phyloP scores from a whole-genome alignment of 306 rosid species.

The Lithocarpus polystachyus region DNA sequence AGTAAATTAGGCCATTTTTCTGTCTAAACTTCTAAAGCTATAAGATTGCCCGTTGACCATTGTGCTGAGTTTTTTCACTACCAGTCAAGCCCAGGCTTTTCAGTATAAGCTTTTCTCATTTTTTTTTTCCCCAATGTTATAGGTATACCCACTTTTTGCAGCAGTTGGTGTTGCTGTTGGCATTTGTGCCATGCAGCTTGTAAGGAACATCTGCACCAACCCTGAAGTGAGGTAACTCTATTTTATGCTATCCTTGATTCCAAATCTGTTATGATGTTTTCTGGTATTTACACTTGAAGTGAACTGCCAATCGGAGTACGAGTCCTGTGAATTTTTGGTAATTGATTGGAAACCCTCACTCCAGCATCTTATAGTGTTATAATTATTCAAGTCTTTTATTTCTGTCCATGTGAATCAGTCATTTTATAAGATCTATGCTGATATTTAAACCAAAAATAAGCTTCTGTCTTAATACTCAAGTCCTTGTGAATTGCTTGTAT shows the following conservation, averaged over 20 bases:
- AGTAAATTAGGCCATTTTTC: no score
- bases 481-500: no score
- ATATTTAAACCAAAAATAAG: no score
- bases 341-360: not conserved
- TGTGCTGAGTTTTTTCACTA: not conserved
- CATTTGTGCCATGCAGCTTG: slow-evolving; percentile 78
- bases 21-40: no score
- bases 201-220: slow-evolving; percentile 69
- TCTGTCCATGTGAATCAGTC: no score
- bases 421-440: no score
- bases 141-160: slow-evolving; percentile 90
- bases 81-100: not conserved
- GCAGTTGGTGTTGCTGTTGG: slow-evolving; percentile 78
- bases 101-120: not conserved
- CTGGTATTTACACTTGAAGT: not conserved
- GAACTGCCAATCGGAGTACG: not conserved
- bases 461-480: no score
- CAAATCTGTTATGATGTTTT: not conserved
- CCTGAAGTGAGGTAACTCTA: slow-evolving; percentile 82
- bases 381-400: not conserved
- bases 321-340: not conserved
- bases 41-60: not conserved
- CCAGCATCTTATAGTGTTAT: not conserved
- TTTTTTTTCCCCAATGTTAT: not conserved
- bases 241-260: not conserved